These are phyloP conservation scores for Solanum hybrid DNA, from an alignment of 305 asterid species.

Conservation along the genomic window DNA sequence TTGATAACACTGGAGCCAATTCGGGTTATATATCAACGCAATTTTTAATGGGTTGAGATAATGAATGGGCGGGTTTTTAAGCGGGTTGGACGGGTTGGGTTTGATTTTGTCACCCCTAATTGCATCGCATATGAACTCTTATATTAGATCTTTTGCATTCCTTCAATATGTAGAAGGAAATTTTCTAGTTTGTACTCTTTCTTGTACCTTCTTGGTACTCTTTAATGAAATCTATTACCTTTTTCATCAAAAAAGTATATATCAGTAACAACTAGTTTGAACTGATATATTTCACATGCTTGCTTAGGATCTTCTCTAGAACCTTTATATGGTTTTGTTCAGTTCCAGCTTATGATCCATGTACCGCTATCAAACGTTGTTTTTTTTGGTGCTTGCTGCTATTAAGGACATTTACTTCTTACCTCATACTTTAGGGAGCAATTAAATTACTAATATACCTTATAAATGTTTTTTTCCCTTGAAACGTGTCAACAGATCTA, in stretches of 20 bases:
- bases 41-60: not conserved
- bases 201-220: not conserved
- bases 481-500: conserved; percentile 41
- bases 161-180: not conserved
- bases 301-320: not conserved
- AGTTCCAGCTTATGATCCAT: not conserved
- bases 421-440: not conserved
- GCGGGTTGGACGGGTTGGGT: not conserved
- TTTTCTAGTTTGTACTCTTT: not conserved
- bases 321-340: not conserved
- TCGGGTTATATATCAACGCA: not conserved
- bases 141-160: not conserved
- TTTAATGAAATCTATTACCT: not conserved
- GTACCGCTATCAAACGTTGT: not conserved
- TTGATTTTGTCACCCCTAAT: not conserved
- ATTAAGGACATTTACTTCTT: not conserved
- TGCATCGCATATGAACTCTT: not conserved
- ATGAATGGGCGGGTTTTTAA: not conserved
- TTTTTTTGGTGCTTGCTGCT: not conserved
- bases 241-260: not conserved
- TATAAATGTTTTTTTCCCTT: not conserved
- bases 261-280: not conserved
- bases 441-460: not conserved
- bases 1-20: not conserved
- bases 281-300: not conserved